phyloP scores from a whole-genome alignment of 129 eudicot genomes.

The Artemisia annua region DNA sequence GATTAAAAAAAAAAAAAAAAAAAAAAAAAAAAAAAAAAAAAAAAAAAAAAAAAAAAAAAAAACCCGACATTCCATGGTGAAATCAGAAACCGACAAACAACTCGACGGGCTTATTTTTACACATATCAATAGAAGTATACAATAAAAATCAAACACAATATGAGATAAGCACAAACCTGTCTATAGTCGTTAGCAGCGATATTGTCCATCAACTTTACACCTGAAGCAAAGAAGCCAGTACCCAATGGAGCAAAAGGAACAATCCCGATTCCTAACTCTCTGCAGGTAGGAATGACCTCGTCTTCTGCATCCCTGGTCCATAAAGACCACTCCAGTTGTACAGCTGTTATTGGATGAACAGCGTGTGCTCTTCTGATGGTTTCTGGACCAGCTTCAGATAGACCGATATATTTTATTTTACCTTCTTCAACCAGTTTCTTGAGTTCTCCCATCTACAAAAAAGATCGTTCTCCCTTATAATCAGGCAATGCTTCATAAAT shows the following conservation, averaged over 20 bases:
- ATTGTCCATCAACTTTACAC: conserved; percentile 36
- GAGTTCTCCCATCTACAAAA: conserved; percentile 49
- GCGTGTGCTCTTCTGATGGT: conserved; percentile 61
- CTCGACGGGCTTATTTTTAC: too few species aligned
- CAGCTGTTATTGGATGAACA: conserved; percentile 55
- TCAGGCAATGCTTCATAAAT: too few species aligned
- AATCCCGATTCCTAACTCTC: conserved; percentile 64
- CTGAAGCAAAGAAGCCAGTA: conserved; percentile 40
- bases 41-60: too few species aligned
- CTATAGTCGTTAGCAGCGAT: conserved; percentile 40
- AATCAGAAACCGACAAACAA: too few species aligned
- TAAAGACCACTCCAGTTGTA: conserved; percentile 61
- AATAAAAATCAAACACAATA: too few species aligned
- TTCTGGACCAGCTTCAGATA: conserved; percentile 58
- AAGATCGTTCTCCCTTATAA: too few species aligned
- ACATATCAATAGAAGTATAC: too few species aligned
- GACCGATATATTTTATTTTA: conserved; percentile 51
- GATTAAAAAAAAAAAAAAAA: too few species aligned
- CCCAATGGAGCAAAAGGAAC: conserved; percentile 59
- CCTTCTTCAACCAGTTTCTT: conserved; percentile 62
- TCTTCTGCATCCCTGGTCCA: conserved; percentile 61
- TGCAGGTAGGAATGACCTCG: conserved; percentile 59
- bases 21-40: too few species aligned
- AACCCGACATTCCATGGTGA: neutral
- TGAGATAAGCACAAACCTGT: conserved; percentile 35